Base-by-base conservation (phyloP, 805 yeast species). In the Suhomyces canberraensis region DNA sequence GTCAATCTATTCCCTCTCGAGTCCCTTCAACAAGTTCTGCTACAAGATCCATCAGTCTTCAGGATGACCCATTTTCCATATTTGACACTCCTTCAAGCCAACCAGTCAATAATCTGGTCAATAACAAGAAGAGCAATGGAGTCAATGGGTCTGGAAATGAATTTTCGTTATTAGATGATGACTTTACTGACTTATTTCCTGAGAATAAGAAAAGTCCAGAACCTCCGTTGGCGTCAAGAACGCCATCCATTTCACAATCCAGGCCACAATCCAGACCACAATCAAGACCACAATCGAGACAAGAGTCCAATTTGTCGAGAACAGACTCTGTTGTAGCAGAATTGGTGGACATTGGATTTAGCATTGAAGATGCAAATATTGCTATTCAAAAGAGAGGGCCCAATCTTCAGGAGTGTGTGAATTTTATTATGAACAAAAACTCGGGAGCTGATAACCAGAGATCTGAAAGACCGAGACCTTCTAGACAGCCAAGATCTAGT, bases 301-400 rank as follows among this genome's bases (percentile, higher is more conserved):
- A 17, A 2, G 22, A 4, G 4, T 11, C 14, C 16, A 19, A 30
- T 13, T 13, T 16, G 9, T 21, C 25, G 11, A 13, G 34, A 35
- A 20, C 26, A 25, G 84, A 79, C 45, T 62, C 61, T 28, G 68
- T 78, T 1, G 52, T 85, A 13, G 91, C 91, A 0, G 84, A 79
- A 46, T 64, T 86, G 29, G 59, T 84, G 2, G 93, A 86, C 41
- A 87, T 87, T 78, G 95, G 95, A 2, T 87, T 87, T 50, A 58
- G 81, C 1, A 62, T 74, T 1, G 79, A 76, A 2, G 75, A 69
- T 35, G 79, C 93, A 4, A 71, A 68, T 17, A 59, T 61, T 2
- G 95, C 95, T 0, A 65, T 87, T 25, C 69, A 60, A 6, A 60
- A 66, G 31, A 76, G 81, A 0, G 86, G 89, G 0, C 53, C 70